These are phyloP conservation scores for Candida silvicultrix DNA, from an alignment of 805 yeast genomes.

Conservation along the genomic window DNA sequence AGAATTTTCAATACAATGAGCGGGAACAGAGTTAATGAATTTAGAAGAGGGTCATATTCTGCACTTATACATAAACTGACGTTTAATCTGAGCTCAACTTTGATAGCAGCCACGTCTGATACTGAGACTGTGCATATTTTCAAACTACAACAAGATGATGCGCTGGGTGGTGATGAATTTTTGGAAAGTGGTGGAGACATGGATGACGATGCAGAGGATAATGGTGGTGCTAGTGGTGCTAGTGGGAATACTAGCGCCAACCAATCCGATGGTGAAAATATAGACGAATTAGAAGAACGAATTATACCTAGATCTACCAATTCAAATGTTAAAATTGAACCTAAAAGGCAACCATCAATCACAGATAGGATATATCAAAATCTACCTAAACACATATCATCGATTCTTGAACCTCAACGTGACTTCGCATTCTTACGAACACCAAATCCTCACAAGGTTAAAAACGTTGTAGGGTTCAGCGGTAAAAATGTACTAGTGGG, in stretches of 20 bases:
- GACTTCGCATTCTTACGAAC: constrained; percentile 57
- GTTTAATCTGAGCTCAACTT: constrained; percentile 42
- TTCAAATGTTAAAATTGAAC: neutral
- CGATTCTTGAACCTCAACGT: constrained; percentile 59
- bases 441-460: constrained; percentile 6
- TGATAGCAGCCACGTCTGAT: constrained; percentile 52
- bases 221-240: neutral
- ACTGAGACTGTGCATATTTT: constrained; percentile 65
- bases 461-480: constrained; percentile 24
- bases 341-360: constrained; percentile 14
- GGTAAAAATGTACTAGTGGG: constrained; percentile 38
- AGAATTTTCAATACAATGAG: constrained; percentile 64
- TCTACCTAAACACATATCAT: constrained; percentile 28
- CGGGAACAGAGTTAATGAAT: constrained; percentile 58
- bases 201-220: neutral
- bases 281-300: constrained; percentile 8
- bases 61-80: constrained; percentile 47
- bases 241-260: neutral
- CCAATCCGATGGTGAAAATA: neutral
- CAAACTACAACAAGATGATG: constrained; percentile 26
- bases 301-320: constrained; percentile 9
- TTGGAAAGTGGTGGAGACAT: neutral
- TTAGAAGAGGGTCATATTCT: constrained; percentile 73
- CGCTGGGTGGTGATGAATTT: neutral
- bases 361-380: constrained; percentile 21